Evolutionary conservation across 441 rosid species (phyloP), one percentile per base, ranked within the genome.

Genomic region (Erodium texanum): DNA sequence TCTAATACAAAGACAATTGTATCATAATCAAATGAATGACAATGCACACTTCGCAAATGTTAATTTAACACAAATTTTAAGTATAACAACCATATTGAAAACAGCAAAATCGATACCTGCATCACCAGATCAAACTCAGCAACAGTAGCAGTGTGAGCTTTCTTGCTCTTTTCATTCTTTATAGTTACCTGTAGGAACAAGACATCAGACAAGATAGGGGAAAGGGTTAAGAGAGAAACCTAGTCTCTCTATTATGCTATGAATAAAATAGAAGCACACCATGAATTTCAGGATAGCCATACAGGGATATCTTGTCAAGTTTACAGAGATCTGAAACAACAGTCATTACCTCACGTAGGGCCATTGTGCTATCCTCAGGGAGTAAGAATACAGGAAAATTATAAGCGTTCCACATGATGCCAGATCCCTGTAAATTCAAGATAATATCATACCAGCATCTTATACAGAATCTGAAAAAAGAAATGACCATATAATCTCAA

Each of bases 121-220:
- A 95, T 95, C 85, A 89, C 97, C 75, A 83, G 72, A 81, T 89
- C 89, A 80, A 95, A 90, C 77, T 95, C 99, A 63, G 86, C 96
- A 58, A 95, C 90, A 41, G 82, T 73, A 75, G 75, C 75, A 38
- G 88, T 85, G 71, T 83, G 83, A 65, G 78, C 72, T 75, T 83
- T 80, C 78, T 79, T 79, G 61, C 67, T 80, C 79, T 86, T 41
- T 11, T 41, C 86, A 71, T 87, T 92, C 81, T 82, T 84, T 69
- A 75, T 22, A 18, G 89, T 84, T 70, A 79, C 75, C 99, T 95
- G 87, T 76, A 76, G 2, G 63, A 61, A 24, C 56, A 41, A 12
- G 50, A 41, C 2, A n/a, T 12, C 36, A 20, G 52, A 62, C 45
- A 48, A 29, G 34, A 64, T n/a, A 18, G 19, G 24, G n/a, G 50